Evolutionary conservation across 2,329 filamentous ascomycete genomes (phyloP), one percentile per base, ranked within the genome.

Genomic region (Ceratocystis diversiconidia): DNA sequence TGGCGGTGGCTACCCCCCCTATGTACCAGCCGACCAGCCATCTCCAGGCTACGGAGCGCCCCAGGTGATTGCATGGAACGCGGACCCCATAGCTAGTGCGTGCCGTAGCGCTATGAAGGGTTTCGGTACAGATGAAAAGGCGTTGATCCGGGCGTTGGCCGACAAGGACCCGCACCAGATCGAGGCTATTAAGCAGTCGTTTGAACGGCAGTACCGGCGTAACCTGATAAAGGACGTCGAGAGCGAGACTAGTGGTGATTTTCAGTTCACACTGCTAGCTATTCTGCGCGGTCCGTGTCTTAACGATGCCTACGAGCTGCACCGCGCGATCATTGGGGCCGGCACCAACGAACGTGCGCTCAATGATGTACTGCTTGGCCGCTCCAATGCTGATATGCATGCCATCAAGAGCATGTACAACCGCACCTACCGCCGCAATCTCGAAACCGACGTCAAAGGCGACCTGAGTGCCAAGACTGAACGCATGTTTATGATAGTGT

Each of bases 61-160:
- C 12, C 87, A 89, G 71, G 78, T 83, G 59, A 87, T 89, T 55
- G 79, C 83, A 36, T 86, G 81, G 79, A 85, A 95, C 69, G 86
- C 84, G 61, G 80, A 77, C 2, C 76, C 79, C 12, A 85, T 94
- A 70, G 88, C 90, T 0, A 83, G 90, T 66, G 82, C 79, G 3
- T 78, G 95, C 25, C 84, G 90, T 64, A 82, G 82, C 70, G 90
- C 92, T 1, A 96, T 96, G 90, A 96, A 95, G 75, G 91, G 91
- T 0, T 89, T 96, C 68, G 92, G 92, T 43, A 96, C 92, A 0
- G 85, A 97, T 71, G 92, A 96, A 74, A 87, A 85, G 71, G 75
- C 82, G 0, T 77, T 97, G 17, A 92, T 95, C 69, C 77, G 79
- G 1, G 77, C 86, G 2, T 78, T 97, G 7, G 77, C 87, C 2